phyloP scores from a whole-genome alignment of 2,329 filamentous ascomycete species.

The Mycocentrospora acerina region DNA sequence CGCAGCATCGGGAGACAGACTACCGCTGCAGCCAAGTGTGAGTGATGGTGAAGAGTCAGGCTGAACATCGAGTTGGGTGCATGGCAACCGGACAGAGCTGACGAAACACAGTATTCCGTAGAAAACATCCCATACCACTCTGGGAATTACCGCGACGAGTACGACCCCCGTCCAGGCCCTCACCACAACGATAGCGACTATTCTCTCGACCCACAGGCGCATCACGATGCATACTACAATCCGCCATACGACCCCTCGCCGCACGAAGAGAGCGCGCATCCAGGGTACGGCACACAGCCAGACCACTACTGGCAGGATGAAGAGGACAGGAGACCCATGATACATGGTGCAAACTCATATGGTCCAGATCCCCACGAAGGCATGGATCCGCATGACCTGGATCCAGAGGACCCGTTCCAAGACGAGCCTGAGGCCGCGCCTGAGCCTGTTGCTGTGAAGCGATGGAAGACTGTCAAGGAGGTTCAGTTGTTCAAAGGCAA shows the following conservation, averaged over 20 bases:
- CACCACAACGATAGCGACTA: constrained; percentile 63
- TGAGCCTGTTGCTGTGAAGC: constrained; percentile 66
- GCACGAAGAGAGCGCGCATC: constrained; percentile 60
- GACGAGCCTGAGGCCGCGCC: constrained; percentile 52
- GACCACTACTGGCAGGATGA: constrained; percentile 66
- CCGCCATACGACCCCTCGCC: constrained; percentile 75
- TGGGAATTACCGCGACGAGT: constrained; percentile 59
- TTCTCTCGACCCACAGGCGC: constrained; percentile 75
- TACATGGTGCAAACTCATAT: constrained; percentile 63
- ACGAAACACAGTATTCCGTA: constrained; percentile 63
- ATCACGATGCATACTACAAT: constrained; percentile 85
- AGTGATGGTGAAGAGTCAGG: constrained; percentile 40
- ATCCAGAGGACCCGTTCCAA: constrained; percentile 35
- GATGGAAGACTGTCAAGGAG: constrained; percentile 99
- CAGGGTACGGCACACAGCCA: constrained; percentile 49
- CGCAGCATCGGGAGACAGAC: constrained; percentile 68
- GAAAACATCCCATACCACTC: constrained; percentile 68
- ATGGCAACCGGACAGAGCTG: constrained; percentile 3
- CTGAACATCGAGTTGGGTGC: neutral
- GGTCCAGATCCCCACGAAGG: constrained; percentile 59
- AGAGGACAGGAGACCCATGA: constrained; percentile 74
- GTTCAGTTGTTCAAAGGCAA: constrained; percentile 97
- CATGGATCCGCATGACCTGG: constrained; percentile 48
- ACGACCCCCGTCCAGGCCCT: constrained; percentile 52
- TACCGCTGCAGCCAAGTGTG: constrained; percentile 83